phyloP scores from a whole-genome alignment of 805 yeast genomes.

The Huiozyma naganishii region DNA sequence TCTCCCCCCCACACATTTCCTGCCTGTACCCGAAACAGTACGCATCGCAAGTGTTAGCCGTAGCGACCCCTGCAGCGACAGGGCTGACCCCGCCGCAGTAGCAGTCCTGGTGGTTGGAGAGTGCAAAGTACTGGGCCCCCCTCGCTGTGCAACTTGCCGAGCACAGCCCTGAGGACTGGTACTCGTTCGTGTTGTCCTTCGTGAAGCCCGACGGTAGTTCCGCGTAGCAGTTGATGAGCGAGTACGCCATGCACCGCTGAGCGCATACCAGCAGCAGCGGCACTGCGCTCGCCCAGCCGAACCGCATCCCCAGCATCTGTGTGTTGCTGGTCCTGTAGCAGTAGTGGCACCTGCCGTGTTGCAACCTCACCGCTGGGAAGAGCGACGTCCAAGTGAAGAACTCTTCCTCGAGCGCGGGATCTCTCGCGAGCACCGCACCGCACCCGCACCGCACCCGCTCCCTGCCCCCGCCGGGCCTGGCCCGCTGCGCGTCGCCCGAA shows the following conservation, averaged over 20 bases:
- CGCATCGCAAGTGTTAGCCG: conserved; percentile 15
- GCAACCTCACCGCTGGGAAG: too few relatives aligned
- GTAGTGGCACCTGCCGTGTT: too few relatives aligned
- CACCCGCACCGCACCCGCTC: too few relatives aligned
- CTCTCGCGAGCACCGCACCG: too few relatives aligned
- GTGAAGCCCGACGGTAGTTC: conserved; percentile 23
- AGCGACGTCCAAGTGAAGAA: too few relatives aligned
- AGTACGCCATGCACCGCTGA: conserved; percentile 4
- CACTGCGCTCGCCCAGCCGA: neutral
- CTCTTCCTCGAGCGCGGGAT: too few relatives aligned
- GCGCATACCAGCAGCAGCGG: neutral
- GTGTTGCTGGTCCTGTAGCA: neutral
- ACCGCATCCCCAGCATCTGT: neutral
- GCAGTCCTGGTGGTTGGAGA: conserved; percentile 20
- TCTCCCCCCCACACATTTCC: conserved; percentile 55
- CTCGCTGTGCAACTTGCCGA: conserved; percentile 9
- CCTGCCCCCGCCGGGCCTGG: too few relatives aligned
- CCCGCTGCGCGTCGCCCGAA: too few relatives aligned
- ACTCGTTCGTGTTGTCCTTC: conserved; percentile 13
- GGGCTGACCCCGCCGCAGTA: conserved; percentile 25
- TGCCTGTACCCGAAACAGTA: conserved; percentile 46
- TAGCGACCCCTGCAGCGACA: conserved; percentile 4
- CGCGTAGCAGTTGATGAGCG: conserved; percentile 19
- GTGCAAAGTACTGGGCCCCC: conserved; percentile 23
- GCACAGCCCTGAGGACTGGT: conserved; percentile 24